These are phyloP conservation scores for Bruguiera sexangula DNA, from an alignment of 345 rosid genomes.

Conservation along the genomic window DNA sequence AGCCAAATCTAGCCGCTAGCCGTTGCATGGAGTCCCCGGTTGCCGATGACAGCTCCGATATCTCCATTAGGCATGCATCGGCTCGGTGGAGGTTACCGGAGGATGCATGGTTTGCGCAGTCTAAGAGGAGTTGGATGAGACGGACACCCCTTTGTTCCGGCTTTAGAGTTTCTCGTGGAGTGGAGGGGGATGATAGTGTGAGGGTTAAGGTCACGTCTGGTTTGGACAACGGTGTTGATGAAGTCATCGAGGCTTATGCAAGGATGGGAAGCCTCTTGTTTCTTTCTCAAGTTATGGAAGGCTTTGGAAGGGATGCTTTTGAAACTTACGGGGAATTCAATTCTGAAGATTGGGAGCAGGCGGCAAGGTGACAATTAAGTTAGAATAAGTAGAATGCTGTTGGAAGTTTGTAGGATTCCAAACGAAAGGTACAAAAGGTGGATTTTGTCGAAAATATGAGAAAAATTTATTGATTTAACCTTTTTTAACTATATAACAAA, in stretches of 20 bases:
- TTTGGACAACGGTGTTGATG: slow-evolving; percentile 17
- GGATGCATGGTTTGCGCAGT: slow-evolving; percentile 43
- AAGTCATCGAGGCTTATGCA: slow-evolving; percentile 15
- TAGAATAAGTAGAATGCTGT: slow-evolving; percentile 6
- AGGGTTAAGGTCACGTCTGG: slow-evolving; percentile 50
- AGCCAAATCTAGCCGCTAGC: slow-evolving; percentile 40
- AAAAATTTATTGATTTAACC: no score
- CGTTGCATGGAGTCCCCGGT: slow-evolving; percentile 55
- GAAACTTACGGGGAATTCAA: slow-evolving; percentile 20
- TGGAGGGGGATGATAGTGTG: slow-evolving; percentile 26
- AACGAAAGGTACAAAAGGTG: slow-evolving; percentile 17
- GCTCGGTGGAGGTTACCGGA: slow-evolving; percentile 48
- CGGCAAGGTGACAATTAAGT: not conserved
- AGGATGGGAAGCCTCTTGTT: not conserved
- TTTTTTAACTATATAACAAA: no score
- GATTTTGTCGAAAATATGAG: not conserved
- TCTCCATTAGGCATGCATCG: slow-evolving; percentile 38
- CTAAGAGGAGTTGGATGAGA: slow-evolving; percentile 49
- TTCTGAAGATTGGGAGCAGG: slow-evolving; percentile 6
- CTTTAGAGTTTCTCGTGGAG: slow-evolving; percentile 8
- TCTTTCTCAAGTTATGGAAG: not conserved
- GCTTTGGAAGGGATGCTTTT: not conserved
- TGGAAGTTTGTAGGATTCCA: slow-evolving; percentile 21
- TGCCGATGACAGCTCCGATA: slow-evolving; percentile 39
- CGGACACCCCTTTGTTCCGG: slow-evolving; percentile 40